Percentiles rank a stretch among this genome's conserved stretches.
Evolutionary conservation across 1,284 basidiomycete genomes (phyloP).

Genomic region (Leccinum solheimii): DNA sequence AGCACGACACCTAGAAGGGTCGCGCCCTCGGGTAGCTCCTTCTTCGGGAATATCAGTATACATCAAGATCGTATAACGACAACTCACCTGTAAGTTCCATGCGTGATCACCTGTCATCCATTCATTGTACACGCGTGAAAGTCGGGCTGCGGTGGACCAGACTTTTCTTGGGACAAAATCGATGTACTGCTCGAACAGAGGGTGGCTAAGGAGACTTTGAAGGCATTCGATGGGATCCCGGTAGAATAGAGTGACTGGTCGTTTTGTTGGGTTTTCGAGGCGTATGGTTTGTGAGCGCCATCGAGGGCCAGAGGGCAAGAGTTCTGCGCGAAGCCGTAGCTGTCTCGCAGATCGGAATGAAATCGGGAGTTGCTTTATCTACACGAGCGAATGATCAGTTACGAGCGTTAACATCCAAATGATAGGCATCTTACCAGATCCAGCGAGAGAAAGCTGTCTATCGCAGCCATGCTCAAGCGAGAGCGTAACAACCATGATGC

Average conservation of each 20-base stretch:
- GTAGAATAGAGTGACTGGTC: not conserved
- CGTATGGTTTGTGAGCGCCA: not conserved
- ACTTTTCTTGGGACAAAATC: not conserved
- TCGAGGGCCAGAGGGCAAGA: not conserved
- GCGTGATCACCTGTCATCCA: not conserved
- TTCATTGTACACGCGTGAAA: not conserved
- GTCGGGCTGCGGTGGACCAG: not conserved
- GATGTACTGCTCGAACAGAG: not conserved
- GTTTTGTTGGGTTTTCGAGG: not conserved
- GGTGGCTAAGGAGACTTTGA: not conserved
- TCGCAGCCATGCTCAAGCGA: not conserved
- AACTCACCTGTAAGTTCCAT: not conserved
- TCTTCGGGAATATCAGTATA: not conserved
- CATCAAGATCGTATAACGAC: not conserved
- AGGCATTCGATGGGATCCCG: not conserved
- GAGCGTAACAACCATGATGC: not conserved
- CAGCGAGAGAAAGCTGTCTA: not conserved
- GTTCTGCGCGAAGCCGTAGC: not conserved
- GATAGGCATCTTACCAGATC: not conserved
- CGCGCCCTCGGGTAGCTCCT: not conserved
- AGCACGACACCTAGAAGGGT: not conserved
- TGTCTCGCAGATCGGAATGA: not conserved
- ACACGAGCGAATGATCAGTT: not conserved
- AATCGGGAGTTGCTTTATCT: not conserved
- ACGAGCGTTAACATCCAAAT: not conserved